Base-by-base conservation (phyloP, 208 protist species). In the Crithidia sp. region DNA sequence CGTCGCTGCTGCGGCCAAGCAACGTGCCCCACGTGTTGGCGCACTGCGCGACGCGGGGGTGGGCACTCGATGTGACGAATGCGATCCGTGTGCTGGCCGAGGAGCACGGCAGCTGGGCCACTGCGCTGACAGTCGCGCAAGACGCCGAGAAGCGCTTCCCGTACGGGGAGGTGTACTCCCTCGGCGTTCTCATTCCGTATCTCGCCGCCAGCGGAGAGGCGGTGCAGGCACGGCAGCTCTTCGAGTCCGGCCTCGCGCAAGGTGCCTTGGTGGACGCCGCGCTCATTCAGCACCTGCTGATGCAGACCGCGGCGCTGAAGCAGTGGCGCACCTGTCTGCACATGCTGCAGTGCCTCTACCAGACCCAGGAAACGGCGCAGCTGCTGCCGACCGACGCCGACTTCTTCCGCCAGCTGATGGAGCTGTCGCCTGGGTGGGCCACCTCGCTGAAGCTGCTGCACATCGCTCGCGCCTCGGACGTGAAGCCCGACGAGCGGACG, bases 321-420 rank as follows among this genome's bases (percentile, higher is more conserved):
- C 89, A 91, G 72, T 94, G 88, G 89, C 76, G 86, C 61, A 86
- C 76, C 59, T 89, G 83, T 43, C 82, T 96, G 71, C 82, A 85
- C 77, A 94, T 96, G 87, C 75, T 93, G 37, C 71, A 79, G 47
- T 76, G 74, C 43, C 82, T 94, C 44, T 68, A 81, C 53, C 82
- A 79, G 37, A 91, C 86, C 49, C 84, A 86, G 57, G 89, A 94
- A 72, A 84, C 81, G 2, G 73, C 81, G 50, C 82, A 91, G 67
- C 77, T 94, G 59, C 84, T 87, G 59, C 83, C 87, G 37, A 79
- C 76, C 53, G 81, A 81, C 69, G 67, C 79, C 13, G 82, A 88
- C 39, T 87, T 93, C 49, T 92, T 89, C 79, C 77, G 79, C 17
- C 76, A 72, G 56, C 58, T 96, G 28, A 92, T 91, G 70, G 74